phyloP scores from a whole-genome alignment of 768 basidiomycete genomes.

The Lentinula guzmanii region DNA sequence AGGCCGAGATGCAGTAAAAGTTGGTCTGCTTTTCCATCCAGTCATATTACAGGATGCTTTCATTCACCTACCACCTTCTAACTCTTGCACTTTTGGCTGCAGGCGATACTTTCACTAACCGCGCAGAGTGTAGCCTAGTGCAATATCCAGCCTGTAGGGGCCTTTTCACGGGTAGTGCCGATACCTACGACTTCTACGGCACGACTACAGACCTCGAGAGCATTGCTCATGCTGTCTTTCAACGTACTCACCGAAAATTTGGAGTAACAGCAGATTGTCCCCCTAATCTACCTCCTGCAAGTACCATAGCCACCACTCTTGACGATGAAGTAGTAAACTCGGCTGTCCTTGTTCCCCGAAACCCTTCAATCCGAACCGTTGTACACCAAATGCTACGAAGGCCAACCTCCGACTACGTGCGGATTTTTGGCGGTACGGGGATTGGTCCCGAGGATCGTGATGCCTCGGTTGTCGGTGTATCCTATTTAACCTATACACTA shows the following conservation, averaged over 20 bases:
- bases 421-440: constrained; percentile 34
- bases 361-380: constrained; percentile 4
- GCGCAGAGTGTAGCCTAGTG: background rate
- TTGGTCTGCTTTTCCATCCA: background rate
- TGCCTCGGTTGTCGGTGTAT: constrained; percentile 36
- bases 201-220: constrained; percentile 24
- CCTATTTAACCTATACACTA: constrained; percentile 41
- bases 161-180: background rate
- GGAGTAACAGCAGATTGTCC: constrained; percentile 20
- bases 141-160: background rate
- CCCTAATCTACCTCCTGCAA: constrained; percentile 28
- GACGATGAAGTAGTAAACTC: constrained; percentile 31
- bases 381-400: constrained; percentile 8
- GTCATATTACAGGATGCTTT: background rate
- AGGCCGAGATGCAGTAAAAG: background rate
- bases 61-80: background rate
- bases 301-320: constrained; percentile 35
- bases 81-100: background rate
- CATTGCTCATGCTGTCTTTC: constrained; percentile 26
- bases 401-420: constrained; percentile 19
- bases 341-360: background rate
- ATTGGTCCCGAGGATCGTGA: constrained; percentile 30
- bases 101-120: background rate
- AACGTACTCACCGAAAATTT: constrained; percentile 30
- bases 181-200: background rate